Evolutionary conservation across 1,139 yeast genomes (phyloP).

Genomic region (Wickerhamiella pararugosa): DNA sequence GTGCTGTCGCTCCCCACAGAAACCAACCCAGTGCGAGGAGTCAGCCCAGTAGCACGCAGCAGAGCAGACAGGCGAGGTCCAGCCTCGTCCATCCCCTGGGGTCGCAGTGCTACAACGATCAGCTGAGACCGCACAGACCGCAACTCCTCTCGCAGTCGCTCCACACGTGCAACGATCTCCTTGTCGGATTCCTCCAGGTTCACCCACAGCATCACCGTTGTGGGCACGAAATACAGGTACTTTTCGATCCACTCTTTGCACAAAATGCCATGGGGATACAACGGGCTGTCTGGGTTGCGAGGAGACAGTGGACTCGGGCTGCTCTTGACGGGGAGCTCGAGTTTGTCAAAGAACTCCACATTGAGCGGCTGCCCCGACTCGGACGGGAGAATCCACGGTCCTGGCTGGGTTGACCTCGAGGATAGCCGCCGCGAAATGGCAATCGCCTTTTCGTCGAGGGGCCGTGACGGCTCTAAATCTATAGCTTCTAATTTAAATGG

Average conservation of each 20-base stretch:
- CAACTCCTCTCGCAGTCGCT: conserved; percentile 11
- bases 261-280: conserved; percentile 31
- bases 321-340: conserved; percentile 6
- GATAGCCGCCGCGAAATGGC: conserved; percentile 1
- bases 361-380: conserved; percentile 5
- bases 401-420: conserved; percentile 18
- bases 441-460: too few species aligned
- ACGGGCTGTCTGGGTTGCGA: conserved; percentile 24
- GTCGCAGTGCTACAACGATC: conserved; percentile 23
- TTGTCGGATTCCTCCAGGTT: conserved; percentile 22
- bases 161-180: conserved; percentile 26
- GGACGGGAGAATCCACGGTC: conserved; percentile 4
- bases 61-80: conserved; percentile 27
- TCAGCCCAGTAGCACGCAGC: conserved; percentile 30
- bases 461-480: too few species aligned
- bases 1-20: conserved; percentile 26
- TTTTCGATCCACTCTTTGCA: conserved; percentile 36
- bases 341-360: conserved; percentile 6
- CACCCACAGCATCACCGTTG: conserved; percentile 22
- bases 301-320: conserved; percentile 30
- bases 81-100: conserved; percentile 14
- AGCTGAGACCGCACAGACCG: conserved; percentile 25
- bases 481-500: neutral
- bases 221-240: conserved; percentile 31
- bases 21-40: conserved; percentile 31